phyloP scores from a whole-genome alignment of 176 grass and related monocot species.

The Bothriochloa decipiens region DNA sequence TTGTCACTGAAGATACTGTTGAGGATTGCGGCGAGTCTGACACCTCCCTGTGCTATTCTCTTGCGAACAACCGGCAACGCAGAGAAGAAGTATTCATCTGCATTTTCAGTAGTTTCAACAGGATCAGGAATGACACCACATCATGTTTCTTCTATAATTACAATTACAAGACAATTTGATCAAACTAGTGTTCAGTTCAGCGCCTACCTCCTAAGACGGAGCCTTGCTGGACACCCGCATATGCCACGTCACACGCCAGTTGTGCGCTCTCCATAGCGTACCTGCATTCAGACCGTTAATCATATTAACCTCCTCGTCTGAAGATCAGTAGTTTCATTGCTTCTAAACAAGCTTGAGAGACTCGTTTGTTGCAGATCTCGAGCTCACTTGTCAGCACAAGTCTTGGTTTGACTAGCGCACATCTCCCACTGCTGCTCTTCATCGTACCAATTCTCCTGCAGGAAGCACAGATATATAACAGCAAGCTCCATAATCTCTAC shows the following conservation, averaged over 20 bases:
- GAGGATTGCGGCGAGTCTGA: constrained; percentile 59
- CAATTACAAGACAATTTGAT: neutral
- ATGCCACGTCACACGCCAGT: constrained; percentile 46
- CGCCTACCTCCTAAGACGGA: constrained; percentile 50
- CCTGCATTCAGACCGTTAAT: constrained; percentile 23
- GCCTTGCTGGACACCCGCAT: constrained; percentile 51
- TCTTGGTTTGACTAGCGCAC: constrained; percentile 41
- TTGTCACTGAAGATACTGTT: constrained; percentile 45
- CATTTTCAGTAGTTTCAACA: neutral
- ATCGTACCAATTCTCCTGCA: constrained; percentile 48
- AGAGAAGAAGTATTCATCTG: constrained; percentile 62
- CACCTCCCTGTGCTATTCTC: constrained; percentile 58
- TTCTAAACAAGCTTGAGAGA: neutral
- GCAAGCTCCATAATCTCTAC: neutral
- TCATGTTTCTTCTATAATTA: neutral
- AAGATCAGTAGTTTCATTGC: neutral
- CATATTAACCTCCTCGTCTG: no score
- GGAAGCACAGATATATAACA: neutral
- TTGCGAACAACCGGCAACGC: constrained; percentile 50
- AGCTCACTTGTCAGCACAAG: constrained; percentile 54
- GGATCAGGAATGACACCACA: neutral
- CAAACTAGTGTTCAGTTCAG: neutral
- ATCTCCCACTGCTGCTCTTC: constrained; percentile 61
- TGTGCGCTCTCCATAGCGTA: constrained; percentile 55
- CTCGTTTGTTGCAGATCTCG: neutral